Percentiles rank a stretch among this genome's conserved stretches.
phyloP scores from a whole-genome alignment of 495 filamentous ascomycete species.

The Xylaria telfairii region DNA sequence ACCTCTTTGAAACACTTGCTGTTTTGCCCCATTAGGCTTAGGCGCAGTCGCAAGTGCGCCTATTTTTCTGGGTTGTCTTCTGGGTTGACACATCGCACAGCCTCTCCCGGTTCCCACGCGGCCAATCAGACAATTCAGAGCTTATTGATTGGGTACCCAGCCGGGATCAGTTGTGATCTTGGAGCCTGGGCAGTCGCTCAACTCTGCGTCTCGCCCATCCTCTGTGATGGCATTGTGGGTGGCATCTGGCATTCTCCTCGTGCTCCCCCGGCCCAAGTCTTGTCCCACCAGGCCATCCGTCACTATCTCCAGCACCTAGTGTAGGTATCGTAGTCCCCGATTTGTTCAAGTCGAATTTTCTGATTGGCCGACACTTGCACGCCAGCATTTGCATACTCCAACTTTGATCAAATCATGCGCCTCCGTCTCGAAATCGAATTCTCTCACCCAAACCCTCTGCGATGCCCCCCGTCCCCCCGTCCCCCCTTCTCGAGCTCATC shows the following conservation, averaged over 20 bases:
- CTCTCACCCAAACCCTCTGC: constrained; percentile 36
- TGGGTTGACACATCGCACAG: constrained; percentile 25
- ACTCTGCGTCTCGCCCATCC: constrained; percentile 2
- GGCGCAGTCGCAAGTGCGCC: background rate
- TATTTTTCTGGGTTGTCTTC: constrained; percentile 18
- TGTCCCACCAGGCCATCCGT: constrained; percentile 16
- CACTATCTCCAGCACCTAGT: too few species aligned
- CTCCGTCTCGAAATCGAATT: constrained; percentile 46
- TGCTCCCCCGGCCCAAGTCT: constrained; percentile 17
- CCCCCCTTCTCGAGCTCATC: constrained; percentile 15
- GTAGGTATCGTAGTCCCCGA: constrained; percentile 23
- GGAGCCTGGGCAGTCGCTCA: background rate
- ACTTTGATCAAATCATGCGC: constrained; percentile 45
- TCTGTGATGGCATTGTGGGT: constrained; percentile 22
- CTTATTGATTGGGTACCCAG: constrained; percentile 15
- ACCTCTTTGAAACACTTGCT: constrained; percentile 18
- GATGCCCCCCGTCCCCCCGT: constrained; percentile 9
- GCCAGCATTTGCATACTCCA: constrained; percentile 43
- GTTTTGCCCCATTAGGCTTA: constrained; percentile 23
- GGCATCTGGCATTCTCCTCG: constrained; percentile 18
- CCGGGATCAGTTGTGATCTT: constrained; percentile 20
- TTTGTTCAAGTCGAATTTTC: constrained; percentile 43
- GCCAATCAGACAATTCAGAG: constrained; percentile 26
- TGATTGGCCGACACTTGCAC: constrained; percentile 50
- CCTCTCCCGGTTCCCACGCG: constrained; percentile 8